Evolutionary conservation across 1,284 basidiomycete genomes (phyloP).

Genomic region (Sporisorium iseilematis-ciliati): DNA sequence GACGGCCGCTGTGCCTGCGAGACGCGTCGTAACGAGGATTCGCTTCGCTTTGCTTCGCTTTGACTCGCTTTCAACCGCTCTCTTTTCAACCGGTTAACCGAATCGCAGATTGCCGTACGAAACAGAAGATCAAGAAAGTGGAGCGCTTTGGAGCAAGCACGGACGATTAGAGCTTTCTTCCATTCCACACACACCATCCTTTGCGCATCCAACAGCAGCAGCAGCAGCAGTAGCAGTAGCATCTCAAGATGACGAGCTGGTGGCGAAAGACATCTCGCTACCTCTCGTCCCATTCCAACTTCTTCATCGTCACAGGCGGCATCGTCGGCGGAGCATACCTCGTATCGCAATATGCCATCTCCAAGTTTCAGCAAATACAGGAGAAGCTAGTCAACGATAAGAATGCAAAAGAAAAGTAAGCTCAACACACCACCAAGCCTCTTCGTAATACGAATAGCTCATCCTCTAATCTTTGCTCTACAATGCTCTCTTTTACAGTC

Average conservation of each 20-base stretch:
- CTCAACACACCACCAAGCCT: no score
- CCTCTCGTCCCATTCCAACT: conserved; percentile 51
- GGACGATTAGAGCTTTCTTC: neutral
- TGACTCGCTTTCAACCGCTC: conserved; percentile 20
- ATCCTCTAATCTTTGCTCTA: conserved; percentile 33
- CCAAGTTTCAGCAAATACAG: conserved; percentile 80
- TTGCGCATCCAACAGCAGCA: neutral
- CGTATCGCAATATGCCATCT: conserved; percentile 76
- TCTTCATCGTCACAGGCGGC: conserved; percentile 70
- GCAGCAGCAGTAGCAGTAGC: neutral
- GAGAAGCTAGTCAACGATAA: conserved; percentile 77
- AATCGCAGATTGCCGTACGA: conserved; percentile 23
- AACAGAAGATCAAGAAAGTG: neutral
- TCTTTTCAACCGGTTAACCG: conserved; percentile 30
- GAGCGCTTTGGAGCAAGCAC: conserved; percentile 8
- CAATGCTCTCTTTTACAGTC: conserved; percentile 71
- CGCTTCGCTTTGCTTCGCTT: no score
- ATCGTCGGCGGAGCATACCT: conserved; percentile 78
- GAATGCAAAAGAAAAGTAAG: conserved; percentile 81
- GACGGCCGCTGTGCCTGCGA: neutral
- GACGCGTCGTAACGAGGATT: conserved; percentile 15
- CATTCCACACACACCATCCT: conserved; percentile 7
- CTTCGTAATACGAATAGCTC: no score
- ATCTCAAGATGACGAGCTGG: conserved; percentile 41
- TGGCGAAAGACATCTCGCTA: conserved; percentile 48